Evolutionary conservation across 805 yeast species (phyloP), one percentile per base, ranked within the genome.

Genomic region (Metschnikowia shivogae): DNA sequence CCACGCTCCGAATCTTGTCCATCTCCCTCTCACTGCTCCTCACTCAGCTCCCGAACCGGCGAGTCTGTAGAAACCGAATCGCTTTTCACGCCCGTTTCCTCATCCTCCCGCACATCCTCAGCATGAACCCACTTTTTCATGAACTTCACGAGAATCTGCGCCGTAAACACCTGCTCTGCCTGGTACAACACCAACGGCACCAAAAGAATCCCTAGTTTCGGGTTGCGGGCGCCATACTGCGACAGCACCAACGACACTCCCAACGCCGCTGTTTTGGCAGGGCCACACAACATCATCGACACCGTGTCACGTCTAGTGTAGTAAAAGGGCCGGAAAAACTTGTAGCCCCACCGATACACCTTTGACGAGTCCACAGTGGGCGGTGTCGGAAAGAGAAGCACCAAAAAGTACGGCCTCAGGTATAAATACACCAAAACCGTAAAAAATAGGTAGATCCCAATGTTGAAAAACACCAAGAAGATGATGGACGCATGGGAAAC

Each of bases 191-290:
- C 96, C 58, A 89, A 72, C 0, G 96, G 92, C 13, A 87, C 89
- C 34, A 89, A 67, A 34, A 89, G 64, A 42, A 77, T 76, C 13
- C 96, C 96, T 50, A 88, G 66, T 53, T 80, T 70, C 8, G 74
- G 70, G 54, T 77, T 79, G 36, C 73, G 57, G 5, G 77, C 64
- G 12, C 95, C 95, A 60, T 87, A 89, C 61, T 86, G 92, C 0
- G 92, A 79, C 1, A 89, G 73, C n/a, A 85, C 73, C 41, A 89
- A 70, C 1, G 95, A 85, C 4, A 89, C 95, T 31, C 96, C 97
- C 42, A 89, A 70, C 0, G 96, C 96, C 0, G 95, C 96, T 1
- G 96, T 89, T 63, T 89, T 89, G 2, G 97, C 96, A 5, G 95
- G 92, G 9, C 95, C 96, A 64, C 96, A 87, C 47, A 88, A 74